Conservation (phyloP, 2,329 filamentous ascomycete genomes). For the Aspergillus pseudotamarii region DNA sequence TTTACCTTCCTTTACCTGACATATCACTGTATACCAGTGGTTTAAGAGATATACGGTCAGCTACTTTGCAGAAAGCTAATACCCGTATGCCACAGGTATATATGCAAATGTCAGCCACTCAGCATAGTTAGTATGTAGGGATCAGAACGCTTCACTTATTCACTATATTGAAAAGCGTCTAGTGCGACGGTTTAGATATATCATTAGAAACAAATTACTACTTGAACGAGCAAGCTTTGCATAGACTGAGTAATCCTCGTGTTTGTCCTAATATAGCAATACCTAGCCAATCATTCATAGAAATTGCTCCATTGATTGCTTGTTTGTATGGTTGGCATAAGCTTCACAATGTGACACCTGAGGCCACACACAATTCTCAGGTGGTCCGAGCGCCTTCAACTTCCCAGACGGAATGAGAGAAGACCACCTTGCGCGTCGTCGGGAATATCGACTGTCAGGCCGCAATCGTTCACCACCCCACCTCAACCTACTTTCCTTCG, state of each 20-base stretch:
- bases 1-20: neutral
- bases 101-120: too few relatives aligned
- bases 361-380: conserved; percentile 7
- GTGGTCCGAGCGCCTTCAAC: conserved; percentile 40
- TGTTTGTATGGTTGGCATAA: neutral
- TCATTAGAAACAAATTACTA: neutral
- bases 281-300: neutral
- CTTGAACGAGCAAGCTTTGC: neutral
- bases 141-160: neutral
- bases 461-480: conserved; percentile 16
- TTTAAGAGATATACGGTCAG: too few relatives aligned
- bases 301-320: neutral
- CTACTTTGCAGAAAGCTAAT: too few relatives aligned
- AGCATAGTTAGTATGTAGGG: too few relatives aligned
- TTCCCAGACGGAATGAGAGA: conserved; percentile 21
- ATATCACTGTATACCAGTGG: too few relatives aligned
- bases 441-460: conserved; percentile 14
- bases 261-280: neutral
- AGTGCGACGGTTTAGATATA: neutral
- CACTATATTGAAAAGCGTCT: neutral
- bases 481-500: conserved; percentile 7
- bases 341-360: neutral
- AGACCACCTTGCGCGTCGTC: conserved; percentile 40
- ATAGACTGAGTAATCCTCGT: neutral
- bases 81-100: too few relatives aligned